These are phyloP conservation scores for Wickerhamiella occidentalis DNA, from an alignment of 805 yeast species.

Conservation along the genomic window DNA sequence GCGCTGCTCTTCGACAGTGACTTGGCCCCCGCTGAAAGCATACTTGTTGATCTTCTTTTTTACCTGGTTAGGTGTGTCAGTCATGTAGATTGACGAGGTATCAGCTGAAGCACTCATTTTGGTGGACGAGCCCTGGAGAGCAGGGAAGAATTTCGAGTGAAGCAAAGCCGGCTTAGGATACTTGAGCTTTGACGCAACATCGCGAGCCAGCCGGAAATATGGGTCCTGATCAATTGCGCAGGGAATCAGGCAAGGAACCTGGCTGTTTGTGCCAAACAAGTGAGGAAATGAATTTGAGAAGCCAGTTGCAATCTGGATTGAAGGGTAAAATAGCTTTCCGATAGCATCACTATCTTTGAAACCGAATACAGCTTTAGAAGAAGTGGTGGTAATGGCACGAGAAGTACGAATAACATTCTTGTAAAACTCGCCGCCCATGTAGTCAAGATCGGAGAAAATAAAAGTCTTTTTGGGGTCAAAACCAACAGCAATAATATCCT, in stretches of 20 bases:
- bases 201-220: constrained; percentile 92
- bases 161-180: constrained; percentile 83
- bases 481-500: constrained; percentile 88
- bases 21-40: constrained; percentile 92
- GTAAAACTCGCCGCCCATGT: constrained; percentile 88
- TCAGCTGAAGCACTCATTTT: constrained; percentile 95
- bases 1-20: constrained; percentile 81
- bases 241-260: constrained; percentile 93
- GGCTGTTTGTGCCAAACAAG: constrained; percentile 69
- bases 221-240: constrained; percentile 99
- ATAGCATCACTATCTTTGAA: constrained; percentile 90
- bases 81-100: constrained; percentile 87
- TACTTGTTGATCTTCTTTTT: constrained; percentile 90
- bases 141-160: constrained; percentile 95
- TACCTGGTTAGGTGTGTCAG: constrained; percentile 84
- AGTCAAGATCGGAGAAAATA: constrained; percentile 81
- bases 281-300: constrained; percentile 95
- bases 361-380: constrained; percentile 94
- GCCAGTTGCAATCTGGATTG: constrained; percentile 90
- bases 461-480: constrained; percentile 92
- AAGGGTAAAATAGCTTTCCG: constrained; percentile 90
- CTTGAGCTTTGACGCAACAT: constrained; percentile 87
- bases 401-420: constrained; percentile 88
- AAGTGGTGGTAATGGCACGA: constrained; percentile 91
- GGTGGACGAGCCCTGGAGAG: constrained; percentile 89